Conservation (phyloP, 495 filamentous ascomycete species). For the Xylaria longipes region DNA sequence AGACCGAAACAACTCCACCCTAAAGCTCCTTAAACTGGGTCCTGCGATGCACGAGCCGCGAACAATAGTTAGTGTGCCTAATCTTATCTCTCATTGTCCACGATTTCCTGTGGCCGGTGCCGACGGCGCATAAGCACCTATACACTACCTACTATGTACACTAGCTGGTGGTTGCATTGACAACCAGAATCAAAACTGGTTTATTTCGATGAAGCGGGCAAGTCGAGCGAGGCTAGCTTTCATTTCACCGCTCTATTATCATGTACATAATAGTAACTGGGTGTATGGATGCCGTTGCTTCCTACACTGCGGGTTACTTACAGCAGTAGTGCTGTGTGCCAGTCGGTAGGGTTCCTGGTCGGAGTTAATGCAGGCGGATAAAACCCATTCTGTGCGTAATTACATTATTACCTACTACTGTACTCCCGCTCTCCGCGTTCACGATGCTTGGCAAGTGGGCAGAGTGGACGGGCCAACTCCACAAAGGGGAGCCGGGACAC, state of each 20-base stretch:
- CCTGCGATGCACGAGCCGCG: not conserved
- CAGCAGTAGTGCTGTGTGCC: not conserved
- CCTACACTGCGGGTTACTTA: not conserved
- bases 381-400: not conserved
- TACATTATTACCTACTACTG: conserved; percentile 6
- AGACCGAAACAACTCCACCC: conserved; percentile 14
- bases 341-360: conserved; percentile 1
- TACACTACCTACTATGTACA: too few relatives aligned
- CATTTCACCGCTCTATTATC: conserved; percentile 10
- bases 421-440: conserved; percentile 18
- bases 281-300: not conserved
- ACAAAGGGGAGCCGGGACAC: conserved; percentile 13
- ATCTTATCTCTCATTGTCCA: conserved; percentile 1
- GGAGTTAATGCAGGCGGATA: not conserved
- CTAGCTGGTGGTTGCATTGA: conserved; percentile 6
- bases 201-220: not conserved
- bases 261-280: not conserved
- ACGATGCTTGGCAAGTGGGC: conserved; percentile 24
- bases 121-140: not conserved
- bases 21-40: conserved; percentile 2
- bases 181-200: not conserved
- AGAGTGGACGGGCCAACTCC: conserved; percentile 7
- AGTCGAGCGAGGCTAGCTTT: not conserved
- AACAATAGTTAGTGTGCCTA: not conserved
- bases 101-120: not conserved